Base-by-base conservation (phyloP, 2,329 filamentous ascomycete genomes). In the Aspergillus sp. region DNA sequence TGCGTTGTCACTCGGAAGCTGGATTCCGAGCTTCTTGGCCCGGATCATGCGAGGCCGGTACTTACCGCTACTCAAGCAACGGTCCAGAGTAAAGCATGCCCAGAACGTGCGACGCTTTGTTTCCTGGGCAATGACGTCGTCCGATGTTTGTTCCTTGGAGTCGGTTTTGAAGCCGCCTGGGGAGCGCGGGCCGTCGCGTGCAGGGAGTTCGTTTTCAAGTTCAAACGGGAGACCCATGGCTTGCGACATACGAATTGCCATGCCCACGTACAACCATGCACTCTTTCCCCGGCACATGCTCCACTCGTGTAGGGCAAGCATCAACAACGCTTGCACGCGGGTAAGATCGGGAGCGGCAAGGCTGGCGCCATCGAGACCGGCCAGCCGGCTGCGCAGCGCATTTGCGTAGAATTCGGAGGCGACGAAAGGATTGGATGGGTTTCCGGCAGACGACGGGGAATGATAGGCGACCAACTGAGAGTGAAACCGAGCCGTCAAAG, bases 221-320 rank as follows among this genome's bases (percentile, higher is more conserved):
- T 75, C 71, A 33, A 70, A 69, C 0, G 72, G 67, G 2, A 75
- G 56, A 4, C 72, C 72, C 61, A 74, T 69, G 12, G 69, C 66
- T 48, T 75, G 73, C 2, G 72, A 66, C 20, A 74, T 60, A 15
- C 73, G 63, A 19, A 74, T 68, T 3, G 68, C 71, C 54, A 76
- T 69, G 4, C 71, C 71, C 35, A 75, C 68, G 47, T 75, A 75
- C 13, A 72, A 53, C 73, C 77, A 81, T 5, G 77, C 76, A 46
- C 72, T 75, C 33, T 68, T 68, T 12, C 78, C 77, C 43, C 75
- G 70, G 49, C 73, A 74, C 67, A 76, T 78, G 25, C 76, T 74
- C 77, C 78, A 81, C 53, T 81, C 78, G 52, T 81, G 77, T 43
- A 79, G 64, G 3, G 73, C 74, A 4, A 82, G 66, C 77, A 82